A percentile compares a stretch with the other conserved stretches of the same genome.
Conservation (phyloP, 2,329 filamentous ascomycete genomes). For the Ophiostoma montium region DNA sequence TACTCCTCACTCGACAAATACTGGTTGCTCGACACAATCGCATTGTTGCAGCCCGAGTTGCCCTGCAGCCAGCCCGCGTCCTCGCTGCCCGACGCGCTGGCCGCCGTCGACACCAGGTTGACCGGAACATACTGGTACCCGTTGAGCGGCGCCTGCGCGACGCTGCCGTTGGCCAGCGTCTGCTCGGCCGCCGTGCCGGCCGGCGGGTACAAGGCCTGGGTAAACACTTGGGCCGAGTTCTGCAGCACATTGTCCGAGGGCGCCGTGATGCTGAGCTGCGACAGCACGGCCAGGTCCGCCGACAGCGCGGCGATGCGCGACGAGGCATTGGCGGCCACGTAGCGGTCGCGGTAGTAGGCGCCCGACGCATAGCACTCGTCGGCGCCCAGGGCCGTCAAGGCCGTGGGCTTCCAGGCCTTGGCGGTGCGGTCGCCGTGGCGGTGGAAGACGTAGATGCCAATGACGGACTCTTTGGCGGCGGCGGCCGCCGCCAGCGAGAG, state of each 20-base stretch:
- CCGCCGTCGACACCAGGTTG: constrained; percentile 39
- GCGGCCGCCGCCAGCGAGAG: constrained; percentile 6
- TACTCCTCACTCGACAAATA: constrained; percentile 38
- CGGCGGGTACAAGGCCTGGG: constrained; percentile 80
- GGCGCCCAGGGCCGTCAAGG: constrained; percentile 68
- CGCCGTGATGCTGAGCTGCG: constrained; percentile 58
- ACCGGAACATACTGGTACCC: constrained; percentile 81
- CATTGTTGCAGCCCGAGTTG: constrained; percentile 39
- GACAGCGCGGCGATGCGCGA: constrained; percentile 53
- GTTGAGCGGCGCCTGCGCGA: constrained; percentile 51
- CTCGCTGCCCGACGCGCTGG: constrained; percentile 41
- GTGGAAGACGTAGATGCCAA: constrained; percentile 77
- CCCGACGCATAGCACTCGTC: constrained; percentile 60
- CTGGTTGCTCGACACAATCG: constrained; percentile 38
- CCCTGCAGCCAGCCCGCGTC: constrained; percentile 45
- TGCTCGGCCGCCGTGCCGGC: constrained; percentile 41
- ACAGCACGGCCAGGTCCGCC: constrained; percentile 48
- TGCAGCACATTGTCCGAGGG: constrained; percentile 67
- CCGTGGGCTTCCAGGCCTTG: constrained; percentile 57
- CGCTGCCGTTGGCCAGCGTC: constrained; percentile 56
- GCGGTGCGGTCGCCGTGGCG: constrained; percentile 81
- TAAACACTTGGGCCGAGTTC: constrained; percentile 64
- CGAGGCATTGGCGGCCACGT: constrained; percentile 47
- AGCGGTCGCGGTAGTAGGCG: constrained; percentile 60
- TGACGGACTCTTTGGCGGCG: constrained; percentile 47